Percentiles rank a stretch among this genome's conserved stretches.
phyloP scores from a whole-genome alignment of 169 alveolate species.

The Ichthyophthirius multifiliis region DNA sequence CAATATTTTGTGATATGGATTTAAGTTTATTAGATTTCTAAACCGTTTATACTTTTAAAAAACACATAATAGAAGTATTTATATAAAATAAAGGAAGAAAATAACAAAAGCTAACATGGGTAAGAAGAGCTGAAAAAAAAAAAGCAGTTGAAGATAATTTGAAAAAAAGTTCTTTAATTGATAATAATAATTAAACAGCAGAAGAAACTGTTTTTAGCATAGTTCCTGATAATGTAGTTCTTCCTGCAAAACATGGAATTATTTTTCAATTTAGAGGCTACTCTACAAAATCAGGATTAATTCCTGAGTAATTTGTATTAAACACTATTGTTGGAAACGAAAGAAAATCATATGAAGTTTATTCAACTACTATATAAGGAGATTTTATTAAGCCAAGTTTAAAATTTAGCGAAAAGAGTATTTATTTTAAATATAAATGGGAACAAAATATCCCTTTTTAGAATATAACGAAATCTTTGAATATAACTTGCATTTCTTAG shows the following conservation, averaged over 20 bases:
- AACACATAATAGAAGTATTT: constrained; percentile 75
- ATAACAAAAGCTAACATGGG: constrained; percentile 84
- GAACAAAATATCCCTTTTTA: constrained; percentile 80
- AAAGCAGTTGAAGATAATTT: constrained; percentile 53
- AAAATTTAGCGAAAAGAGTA: constrained; percentile 74
- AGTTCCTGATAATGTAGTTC: constrained; percentile 65
- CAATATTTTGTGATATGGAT: constrained; percentile 84
- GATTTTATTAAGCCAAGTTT: constrained; percentile 84
- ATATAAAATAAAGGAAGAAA: constrained; percentile 91
- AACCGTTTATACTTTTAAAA: constrained; percentile 84
- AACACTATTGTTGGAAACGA: constrained; percentile 85
- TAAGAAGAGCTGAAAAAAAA: constrained; percentile 48
- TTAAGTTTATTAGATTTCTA: constrained; percentile 86
- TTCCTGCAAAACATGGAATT: constrained; percentile 79
- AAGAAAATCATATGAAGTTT: constrained; percentile 79
- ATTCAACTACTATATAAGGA: constrained; percentile 78
- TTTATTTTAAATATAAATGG: constrained; percentile 85
- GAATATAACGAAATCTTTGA: constrained; percentile 79
- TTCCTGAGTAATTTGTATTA: constrained; percentile 80
- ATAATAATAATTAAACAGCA: no score
- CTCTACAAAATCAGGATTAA: constrained; percentile 80
- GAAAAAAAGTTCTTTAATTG: no score
- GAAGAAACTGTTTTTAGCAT: constrained; percentile 51
- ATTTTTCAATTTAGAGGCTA: constrained; percentile 85
- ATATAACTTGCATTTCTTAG: constrained; percentile 79